Evolutionary conservation across 306 rosid species (phyloP), one percentile per base, ranked within the genome.

Genomic region (Calophaca sinica): DNA sequence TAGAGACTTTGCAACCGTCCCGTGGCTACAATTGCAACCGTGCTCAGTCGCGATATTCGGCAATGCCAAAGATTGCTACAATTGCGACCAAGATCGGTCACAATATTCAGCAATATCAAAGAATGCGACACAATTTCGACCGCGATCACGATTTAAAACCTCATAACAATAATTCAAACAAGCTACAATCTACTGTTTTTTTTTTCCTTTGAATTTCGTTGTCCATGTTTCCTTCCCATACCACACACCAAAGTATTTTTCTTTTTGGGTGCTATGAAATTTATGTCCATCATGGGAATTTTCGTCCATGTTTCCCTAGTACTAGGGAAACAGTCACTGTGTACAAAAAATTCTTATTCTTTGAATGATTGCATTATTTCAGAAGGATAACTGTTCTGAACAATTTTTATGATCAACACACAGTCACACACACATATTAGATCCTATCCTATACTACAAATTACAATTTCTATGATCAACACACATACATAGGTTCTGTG

Each of bases 391-490:
- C 46, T 76, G 62, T 42, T 49, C 31, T 36, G 20, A 41, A 26
- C 41, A 31, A 7, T 52, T 38, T 49, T 29, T 36, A 50, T 55
- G 52, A 67, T 46, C 55, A 48, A 38, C 3, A 33, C 36, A 33
- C 36, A 20, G 26, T 20, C 26, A 20, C 59, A 49, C 38, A 58
- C 15, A 68, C 45, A 46, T 20, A 20, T 20, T 60, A 60, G 65
- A 29, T 31, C 71, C 70, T 38, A 31, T 31, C 71, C 76, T 39
- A 39, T 53, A n/a, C 46, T 63, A 49, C 45, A 77, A 29, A 14
- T 20, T 29, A 39, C 76, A 78, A 78, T 36, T 71, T 70, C 50
- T 41, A 63, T 70, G 66, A 70, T 64, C 74, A 68, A 15, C 11
- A 59, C 62, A 52, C 31, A 62, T 7, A 31, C 3, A 50, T 62